Base-by-base conservation (phyloP, 441 rosid species). In the Macaranga tanarius region DNA sequence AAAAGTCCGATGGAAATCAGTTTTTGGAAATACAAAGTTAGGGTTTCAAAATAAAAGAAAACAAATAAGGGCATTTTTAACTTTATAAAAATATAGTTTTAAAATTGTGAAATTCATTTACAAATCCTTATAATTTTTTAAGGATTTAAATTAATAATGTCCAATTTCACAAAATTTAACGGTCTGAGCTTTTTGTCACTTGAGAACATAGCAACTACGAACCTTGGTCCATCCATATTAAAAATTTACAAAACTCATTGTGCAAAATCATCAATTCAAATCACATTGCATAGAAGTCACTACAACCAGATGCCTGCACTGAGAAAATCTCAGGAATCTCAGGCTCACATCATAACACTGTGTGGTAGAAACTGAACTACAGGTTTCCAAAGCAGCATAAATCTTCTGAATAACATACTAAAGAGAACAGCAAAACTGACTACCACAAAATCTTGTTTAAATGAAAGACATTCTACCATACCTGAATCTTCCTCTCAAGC, bases 161-260 rank as follows among this genome's bases (percentile, higher is more conserved):
- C n/a, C n/a, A n/a, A n/a, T n/a, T n/a, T n/a, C n/a, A n/a, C n/a
- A n/a, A n/a, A n/a, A n/a, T n/a, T n/a, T n/a, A n/a, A n/a, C n/a
- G n/a, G 88, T 79, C 66, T 63, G 88, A 74, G 89, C 94, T 81
- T 86, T 90, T 86, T 90, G 45, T 88, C 88, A 69, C 91, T 87
- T 50, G 86, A 76, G 81, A 90, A 92, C 84, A 94, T 86, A 58
- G 94, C 89, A 71, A 76, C 71, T 62, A 92, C 85, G 82, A 95
- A 95, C 83, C 97, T 86, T 77, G 96, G 81, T 67, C 98, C 99
- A 23, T 95, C 96, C 97, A 92, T 95, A 84, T 92, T 92, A 78
- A 83, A 91, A 51, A 89, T 85, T 96, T 95, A 73, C 16, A 74
- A 16, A 76, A 59, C 2, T 51, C 73, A 62, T 31, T 73, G 23